These are phyloP conservation scores for Yamagishiella unicocca DNA, from an alignment of 139 green algal species.

Conservation along the genomic window DNA sequence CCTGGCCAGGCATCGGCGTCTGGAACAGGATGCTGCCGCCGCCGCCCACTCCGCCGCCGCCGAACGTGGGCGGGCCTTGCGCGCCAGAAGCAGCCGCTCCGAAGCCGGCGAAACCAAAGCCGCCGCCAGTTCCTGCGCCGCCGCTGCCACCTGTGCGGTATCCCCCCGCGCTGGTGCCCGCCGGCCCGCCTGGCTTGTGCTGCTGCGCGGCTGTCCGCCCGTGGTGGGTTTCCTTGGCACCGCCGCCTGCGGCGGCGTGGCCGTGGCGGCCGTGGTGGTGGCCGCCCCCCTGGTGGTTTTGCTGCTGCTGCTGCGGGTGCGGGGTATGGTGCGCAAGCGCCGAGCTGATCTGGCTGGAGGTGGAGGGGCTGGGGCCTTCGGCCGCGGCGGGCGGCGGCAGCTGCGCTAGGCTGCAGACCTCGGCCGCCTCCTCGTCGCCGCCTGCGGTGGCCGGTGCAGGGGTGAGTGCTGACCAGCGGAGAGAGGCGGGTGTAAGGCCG, in stretches of 20 bases:
- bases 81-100: background rate
- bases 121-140: background rate
- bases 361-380: constrained; percentile 7
- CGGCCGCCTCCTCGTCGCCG: constrained; percentile 51
- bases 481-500: too few relatives aligned
- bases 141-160: background rate
- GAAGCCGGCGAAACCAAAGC: constrained; percentile 11
- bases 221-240: background rate
- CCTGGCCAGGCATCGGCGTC: constrained; percentile 11
- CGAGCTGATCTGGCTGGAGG: constrained; percentile 15
- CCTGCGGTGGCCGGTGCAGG: constrained; percentile 19
- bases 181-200: constrained; percentile 35
- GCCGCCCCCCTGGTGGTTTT: background rate
- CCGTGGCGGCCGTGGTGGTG: constrained; percentile 29
- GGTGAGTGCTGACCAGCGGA: too few relatives aligned
- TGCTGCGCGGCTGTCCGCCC: constrained; percentile 27
- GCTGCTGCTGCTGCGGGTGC: constrained; percentile 19
- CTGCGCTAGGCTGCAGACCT: constrained; percentile 15
- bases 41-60: background rate
- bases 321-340: background rate
- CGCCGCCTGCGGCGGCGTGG: background rate
- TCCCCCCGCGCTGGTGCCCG: background rate
- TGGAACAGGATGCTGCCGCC: constrained; percentile 5
- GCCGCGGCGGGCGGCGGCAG: background rate
- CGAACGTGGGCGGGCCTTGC: background rate